Percentiles rank a stretch among this genome's conserved stretches.
These are phyloP conservation scores for Suhomyces maxii DNA, from an alignment of 1,139 yeast species.

Conservation along the genomic window DNA sequence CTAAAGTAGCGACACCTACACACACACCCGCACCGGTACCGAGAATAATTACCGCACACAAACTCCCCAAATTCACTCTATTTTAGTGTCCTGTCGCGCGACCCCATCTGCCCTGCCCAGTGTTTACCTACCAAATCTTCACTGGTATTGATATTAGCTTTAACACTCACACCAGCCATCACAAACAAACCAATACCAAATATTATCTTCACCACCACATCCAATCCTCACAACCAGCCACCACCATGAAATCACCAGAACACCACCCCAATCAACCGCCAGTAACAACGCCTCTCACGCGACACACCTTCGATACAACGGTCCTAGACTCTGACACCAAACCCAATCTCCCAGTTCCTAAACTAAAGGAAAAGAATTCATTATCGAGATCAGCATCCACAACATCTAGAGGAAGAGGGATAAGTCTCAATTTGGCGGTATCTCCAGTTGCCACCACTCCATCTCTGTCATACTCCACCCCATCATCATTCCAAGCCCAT, in stretches of 20 bases:
- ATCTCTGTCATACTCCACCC: background rate
- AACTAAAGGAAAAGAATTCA: background rate
- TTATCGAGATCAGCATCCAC: slow-evolving; percentile 11
- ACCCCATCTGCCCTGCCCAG: too few relatives aligned
- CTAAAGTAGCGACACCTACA: too few relatives aligned
- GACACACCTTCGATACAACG: slow-evolving; percentile 1
- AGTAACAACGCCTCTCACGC: slow-evolving; percentile 2
- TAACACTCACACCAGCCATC: background rate
- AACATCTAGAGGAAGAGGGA: slow-evolving; percentile 27
- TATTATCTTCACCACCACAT: too few relatives aligned
- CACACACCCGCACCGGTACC: too few relatives aligned
- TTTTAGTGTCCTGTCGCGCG: too few relatives aligned
- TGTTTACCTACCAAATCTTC: too few relatives aligned
- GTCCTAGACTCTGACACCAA: background rate
- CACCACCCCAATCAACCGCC: background rate
- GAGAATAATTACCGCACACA: too few relatives aligned
- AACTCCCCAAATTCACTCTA: too few relatives aligned
- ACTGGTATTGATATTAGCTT: background rate
- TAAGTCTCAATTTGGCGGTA: slow-evolving; percentile 34
- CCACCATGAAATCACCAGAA: background rate
- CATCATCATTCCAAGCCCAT: background rate
- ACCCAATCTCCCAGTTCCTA: background rate
- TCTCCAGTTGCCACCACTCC: slow-evolving; percentile 21
- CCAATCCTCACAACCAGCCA: too few relatives aligned
- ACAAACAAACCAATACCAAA: too few relatives aligned